Evolutionary conservation across 208 protist species (phyloP).

Genomic region (Strigomonas oncopelti): DNA sequence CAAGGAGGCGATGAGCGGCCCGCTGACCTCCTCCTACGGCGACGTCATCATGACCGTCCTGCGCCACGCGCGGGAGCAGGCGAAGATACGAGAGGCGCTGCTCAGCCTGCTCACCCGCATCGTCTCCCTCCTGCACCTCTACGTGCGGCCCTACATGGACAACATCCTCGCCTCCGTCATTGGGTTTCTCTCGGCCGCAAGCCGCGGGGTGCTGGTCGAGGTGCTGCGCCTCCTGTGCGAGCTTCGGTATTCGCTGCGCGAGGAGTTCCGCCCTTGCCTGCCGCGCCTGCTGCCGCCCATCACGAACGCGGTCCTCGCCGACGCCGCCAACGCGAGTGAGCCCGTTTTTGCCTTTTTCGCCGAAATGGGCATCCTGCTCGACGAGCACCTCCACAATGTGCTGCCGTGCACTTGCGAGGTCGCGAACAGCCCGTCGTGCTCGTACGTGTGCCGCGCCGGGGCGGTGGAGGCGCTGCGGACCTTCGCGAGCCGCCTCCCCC

Average conservation of each 20-base stretch:
- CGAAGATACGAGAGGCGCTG: constrained; percentile 64
- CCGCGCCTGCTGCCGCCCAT: constrained; percentile 67
- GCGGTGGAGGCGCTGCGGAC: constrained; percentile 63
- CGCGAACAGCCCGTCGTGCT: constrained; percentile 49
- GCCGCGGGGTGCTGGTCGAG: constrained; percentile 61
- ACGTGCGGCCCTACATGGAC: constrained; percentile 68
- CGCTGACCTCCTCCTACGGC: constrained; percentile 46
- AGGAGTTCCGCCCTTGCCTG: constrained; percentile 82
- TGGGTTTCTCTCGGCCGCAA: constrained; percentile 47
- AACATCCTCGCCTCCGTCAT: constrained; percentile 53
- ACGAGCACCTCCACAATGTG: constrained; percentile 75
- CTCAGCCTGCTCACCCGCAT: constrained; percentile 56
- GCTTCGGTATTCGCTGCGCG: constrained; percentile 62
- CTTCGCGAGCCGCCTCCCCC: constrained; percentile 65
- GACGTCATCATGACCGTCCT: constrained; percentile 68
- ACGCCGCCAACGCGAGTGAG: constrained; percentile 44
- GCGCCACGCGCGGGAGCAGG: constrained; percentile 46
- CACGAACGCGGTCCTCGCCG: constrained; percentile 52
- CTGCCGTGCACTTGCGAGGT: constrained; percentile 81
- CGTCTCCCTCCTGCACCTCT: constrained; percentile 48
- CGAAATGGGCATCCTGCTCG: constrained; percentile 68
- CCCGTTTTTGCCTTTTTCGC: constrained; percentile 77
- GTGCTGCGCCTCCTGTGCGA: constrained; percentile 67
- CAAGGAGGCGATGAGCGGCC: constrained; percentile 44
- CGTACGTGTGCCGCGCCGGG: constrained; percentile 44